phyloP scores from a whole-genome alignment of 2,329 filamentous ascomycete genomes.

The Ophiocordyceps robertsii region DNA sequence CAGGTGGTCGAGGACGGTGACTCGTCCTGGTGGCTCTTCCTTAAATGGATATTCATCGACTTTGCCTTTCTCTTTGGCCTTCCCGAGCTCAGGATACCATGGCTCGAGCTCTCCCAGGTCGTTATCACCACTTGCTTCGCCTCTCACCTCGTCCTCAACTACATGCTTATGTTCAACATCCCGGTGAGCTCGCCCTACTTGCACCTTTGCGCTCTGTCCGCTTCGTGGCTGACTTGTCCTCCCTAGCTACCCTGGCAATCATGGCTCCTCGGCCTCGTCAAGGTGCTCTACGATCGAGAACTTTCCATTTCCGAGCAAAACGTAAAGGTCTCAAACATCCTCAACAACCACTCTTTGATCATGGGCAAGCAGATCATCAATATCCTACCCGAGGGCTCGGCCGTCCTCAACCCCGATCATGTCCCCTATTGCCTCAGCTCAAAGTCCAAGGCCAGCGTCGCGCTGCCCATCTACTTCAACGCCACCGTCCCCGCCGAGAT shows the following conservation, averaged over 20 bases:
- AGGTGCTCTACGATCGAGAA: conserved; percentile 84
- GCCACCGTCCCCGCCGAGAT: conserved; percentile 81
- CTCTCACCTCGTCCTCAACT: conserved; percentile 59
- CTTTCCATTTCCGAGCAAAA: conserved; percentile 84
- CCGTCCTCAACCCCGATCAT: conserved; percentile 70
- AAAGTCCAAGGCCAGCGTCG: conserved; percentile 42
- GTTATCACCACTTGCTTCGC: conserved; percentile 60
- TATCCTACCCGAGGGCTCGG: conserved; percentile 91
- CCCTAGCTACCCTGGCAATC: conserved; percentile 55
- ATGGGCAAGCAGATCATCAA: conserved; percentile 96
- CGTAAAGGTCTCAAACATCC: conserved; percentile 75
- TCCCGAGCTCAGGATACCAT: conserved; percentile 81
- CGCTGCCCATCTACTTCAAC: conserved; percentile 82
- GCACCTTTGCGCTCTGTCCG: not conserved
- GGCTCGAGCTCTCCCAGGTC: conserved; percentile 80
- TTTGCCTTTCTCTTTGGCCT: conserved; percentile 76
- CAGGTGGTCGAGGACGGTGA: conserved; percentile 67
- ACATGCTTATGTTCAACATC: conserved; percentile 86
- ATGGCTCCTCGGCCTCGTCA: conserved; percentile 60
- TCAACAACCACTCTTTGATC: conserved; percentile 88
- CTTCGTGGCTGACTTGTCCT: not conserved
- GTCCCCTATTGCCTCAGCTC: conserved; percentile 70
- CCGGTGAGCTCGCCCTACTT: conserved; percentile 38
- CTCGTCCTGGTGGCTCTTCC: conserved; percentile 77
- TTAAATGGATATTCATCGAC: conserved; percentile 90